Base-by-base conservation (phyloP, 2,329 filamentous ascomycete species). In the Sporothrix inflata region DNA sequence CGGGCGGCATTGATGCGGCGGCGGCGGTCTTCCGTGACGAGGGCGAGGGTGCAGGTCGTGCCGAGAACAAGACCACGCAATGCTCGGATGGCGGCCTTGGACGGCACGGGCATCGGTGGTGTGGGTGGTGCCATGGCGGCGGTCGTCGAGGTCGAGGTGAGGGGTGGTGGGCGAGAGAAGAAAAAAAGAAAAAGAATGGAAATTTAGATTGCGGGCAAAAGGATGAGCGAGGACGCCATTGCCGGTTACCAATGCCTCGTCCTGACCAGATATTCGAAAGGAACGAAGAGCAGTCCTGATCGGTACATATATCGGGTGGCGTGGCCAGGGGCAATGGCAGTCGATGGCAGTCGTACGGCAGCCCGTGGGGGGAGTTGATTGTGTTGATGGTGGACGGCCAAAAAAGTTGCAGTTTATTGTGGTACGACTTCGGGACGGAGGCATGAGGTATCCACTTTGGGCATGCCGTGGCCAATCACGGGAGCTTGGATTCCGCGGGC, bases 11-110 rank as follows among this genome's bases (percentile, higher is more conserved):
- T 81, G 76, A 85, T 84, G 51, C 82, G 80, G 14, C 83, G 81
- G 60, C 83, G 81, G 34, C 83, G 83, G 75, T 85, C 83, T 75
- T 85, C 84, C 70, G 80, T 80, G 71, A 85, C 74, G 53, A 85
- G 74, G 40, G 81, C 82, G 57, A 85, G 76, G 27, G 83, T 82
- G 77, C 83, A 85, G 4, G 83, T 83, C 1, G 84, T 85, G 72
- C 84, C 84, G 11, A 84, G 76, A 40, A 83, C 81, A 63, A 85
- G 80, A 42, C 82, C 81, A 49, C 83, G 82, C 67, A 85, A 79
- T 34, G 82, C 80, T 76, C 82, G 83, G 75, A 85, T 77, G 75
- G 83, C 83, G 71, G 81, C 81, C 78, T 83, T 83, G 73, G 83
- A 84, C 70, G 83, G 83, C 65, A 84, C 81, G 74, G 82, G 82